phyloP scores from a whole-genome alignment of 768 basidiomycete species.

The Kwoniella dendrophila region DNA sequence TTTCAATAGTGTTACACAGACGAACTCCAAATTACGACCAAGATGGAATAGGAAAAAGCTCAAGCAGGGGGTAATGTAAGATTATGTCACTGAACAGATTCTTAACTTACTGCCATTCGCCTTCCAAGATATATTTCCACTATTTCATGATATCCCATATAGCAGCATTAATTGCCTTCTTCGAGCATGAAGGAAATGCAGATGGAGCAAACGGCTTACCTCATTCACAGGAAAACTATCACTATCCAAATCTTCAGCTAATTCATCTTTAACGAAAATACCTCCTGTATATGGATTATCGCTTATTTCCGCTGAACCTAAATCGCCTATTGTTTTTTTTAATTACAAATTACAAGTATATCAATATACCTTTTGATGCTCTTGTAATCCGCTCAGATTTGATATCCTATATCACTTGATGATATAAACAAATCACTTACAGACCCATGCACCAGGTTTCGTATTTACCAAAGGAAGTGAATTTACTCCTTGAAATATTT shows the following conservation, averaged over 20 bases:
- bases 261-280: conserved; percentile 12
- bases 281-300: conserved; percentile 8
- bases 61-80: background rate
- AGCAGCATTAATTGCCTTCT: background rate
- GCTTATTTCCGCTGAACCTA: conserved; percentile 11
- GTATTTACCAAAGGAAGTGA: conserved; percentile 4
- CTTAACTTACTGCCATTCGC: conserved; percentile 12
- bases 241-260: conserved; percentile 8
- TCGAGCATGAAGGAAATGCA: background rate
- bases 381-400: background rate
- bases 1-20: background rate
- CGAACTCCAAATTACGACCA: background rate
- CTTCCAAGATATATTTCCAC: conserved; percentile 18
- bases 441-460: conserved; percentile 6
- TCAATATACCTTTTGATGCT: too few relatives aligned
- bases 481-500: conserved; percentile 1
- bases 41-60: background rate
- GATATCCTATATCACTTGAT: background rate
- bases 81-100: background rate
- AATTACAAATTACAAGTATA: background rate
- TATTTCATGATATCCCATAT: background rate
- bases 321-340: background rate
- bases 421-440: background rate
- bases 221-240: conserved; percentile 11
- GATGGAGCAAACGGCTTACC: background rate